Evolutionary conservation across 2,329 filamentous ascomycete species (phyloP).

Genomic region (Exophiala phaeomuriformis): DNA sequence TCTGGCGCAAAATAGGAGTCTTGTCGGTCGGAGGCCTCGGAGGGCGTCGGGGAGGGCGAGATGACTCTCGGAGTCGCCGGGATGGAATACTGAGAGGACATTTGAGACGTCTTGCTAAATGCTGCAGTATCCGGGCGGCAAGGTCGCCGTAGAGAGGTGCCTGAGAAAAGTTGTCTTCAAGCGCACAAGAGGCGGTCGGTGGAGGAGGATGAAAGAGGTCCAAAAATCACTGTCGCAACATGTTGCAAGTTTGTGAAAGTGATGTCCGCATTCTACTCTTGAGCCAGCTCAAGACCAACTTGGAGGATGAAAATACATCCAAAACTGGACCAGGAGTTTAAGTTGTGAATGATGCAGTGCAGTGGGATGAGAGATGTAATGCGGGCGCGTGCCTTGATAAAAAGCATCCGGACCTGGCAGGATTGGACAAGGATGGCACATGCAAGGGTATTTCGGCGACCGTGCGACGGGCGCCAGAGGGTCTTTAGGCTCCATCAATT

Average conservation of each 20-base stretch:
- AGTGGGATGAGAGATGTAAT: neutral
- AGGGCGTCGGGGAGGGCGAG: slow-evolving; percentile 74
- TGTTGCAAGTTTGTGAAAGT: neutral
- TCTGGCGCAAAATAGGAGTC: slow-evolving; percentile 65
- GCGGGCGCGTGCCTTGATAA: neutral
- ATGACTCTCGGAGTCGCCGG: slow-evolving; percentile 81
- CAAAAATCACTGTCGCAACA: slow-evolving; percentile 1
- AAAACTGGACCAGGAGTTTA: neutral
- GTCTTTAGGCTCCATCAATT: too few relatives aligned
- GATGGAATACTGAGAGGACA: slow-evolving; percentile 49
- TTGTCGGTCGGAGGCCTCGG: slow-evolving; percentile 47
- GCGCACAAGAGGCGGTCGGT: slow-evolving; percentile 1
- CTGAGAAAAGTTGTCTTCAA: neutral
- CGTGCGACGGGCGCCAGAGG: neutral
- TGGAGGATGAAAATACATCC: neutral
- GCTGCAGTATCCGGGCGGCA: neutral
- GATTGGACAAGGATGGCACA: slow-evolving; percentile 9
- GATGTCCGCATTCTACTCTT: neutral
- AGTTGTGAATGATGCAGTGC: neutral
- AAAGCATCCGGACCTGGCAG: slow-evolving; percentile 6
- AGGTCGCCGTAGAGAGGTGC: slow-evolving; percentile 1
- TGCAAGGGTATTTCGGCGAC: slow-evolving; percentile 4
- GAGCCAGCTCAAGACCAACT: slow-evolving; percentile 2
- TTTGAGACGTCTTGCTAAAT: slow-evolving; percentile 24
- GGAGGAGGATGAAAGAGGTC: neutral